Evolutionary conservation across 2,329 filamentous ascomycete genomes (phyloP), one percentile per base, ranked within the genome.

Genomic region (Decorospora gaudefroyi): DNA sequence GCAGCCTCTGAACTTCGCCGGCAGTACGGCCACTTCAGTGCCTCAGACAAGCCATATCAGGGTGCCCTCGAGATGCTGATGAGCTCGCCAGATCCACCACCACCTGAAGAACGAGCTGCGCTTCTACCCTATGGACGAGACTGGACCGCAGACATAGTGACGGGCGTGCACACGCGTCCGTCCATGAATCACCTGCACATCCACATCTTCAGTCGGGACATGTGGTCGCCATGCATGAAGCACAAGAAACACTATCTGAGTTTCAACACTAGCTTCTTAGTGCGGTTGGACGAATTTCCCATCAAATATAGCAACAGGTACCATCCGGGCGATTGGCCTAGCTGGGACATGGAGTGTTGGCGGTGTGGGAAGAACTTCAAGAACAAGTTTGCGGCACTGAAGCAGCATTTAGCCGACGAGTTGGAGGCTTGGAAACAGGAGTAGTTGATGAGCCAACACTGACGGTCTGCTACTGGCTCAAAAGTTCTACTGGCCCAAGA

Each of bases 171-270:
- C 72, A 87, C 89, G 3, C 83, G 86, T 56, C 93, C 93, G 3
- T 91, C 86, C 42, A 97, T 99, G 93, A 85, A 82, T 52, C 90
- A 97, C 68, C 67, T 97, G 41, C 93, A 99, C 71, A 78, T 97
- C 3, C 93, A 99, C 69, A 83, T 97, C 19, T 72, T 97, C 44
- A 89, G 87, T 26, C 76, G 82, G 12, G 93, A 99, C 67, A 86
- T 88, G 77, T 78, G 83, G 59, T 90, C 86, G 25, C 78, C 81
- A 8, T 79, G 78, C 31, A 56, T 96, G 70, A 88, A 85, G 72
- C 84, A 92, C 65, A 79, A 84, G 53, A 92, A 90, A 68, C 93
- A 97, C 72, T 97, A 96, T 72, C 89, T 93, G 64, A 93, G 87
- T 53, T 97, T 97, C 72, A 84, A 82, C 21, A 95, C 91, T 38